Percentiles rank a stretch among this genome's conserved stretches.
Conservation (phyloP, 345 rosid genomes). For the Linum usitatissimum region DNA sequence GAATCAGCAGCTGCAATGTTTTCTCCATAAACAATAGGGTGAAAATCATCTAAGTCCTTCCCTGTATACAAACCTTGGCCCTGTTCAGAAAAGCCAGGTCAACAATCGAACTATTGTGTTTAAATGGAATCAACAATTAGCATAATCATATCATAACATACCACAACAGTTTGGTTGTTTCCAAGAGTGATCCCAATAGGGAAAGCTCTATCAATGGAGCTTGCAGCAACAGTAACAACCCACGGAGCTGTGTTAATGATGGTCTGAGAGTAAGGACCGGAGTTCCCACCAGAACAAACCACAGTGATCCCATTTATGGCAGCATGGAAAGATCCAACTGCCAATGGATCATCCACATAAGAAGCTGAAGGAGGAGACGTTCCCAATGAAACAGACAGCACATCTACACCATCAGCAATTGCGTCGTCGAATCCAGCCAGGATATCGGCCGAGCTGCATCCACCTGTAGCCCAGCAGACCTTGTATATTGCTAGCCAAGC, state of each 20-base stretch:
- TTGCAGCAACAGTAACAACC: slow-evolving; percentile 11
- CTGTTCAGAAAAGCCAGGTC: slow-evolving; percentile 19
- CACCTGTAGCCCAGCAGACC: slow-evolving; percentile 17
- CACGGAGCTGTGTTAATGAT: slow-evolving; percentile 18
- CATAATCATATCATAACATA: slow-evolving; percentile 1
- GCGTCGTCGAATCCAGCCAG: slow-evolving; percentile 18
- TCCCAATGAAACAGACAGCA: slow-evolving; percentile 16
- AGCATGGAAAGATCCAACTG: slow-evolving; percentile 17
- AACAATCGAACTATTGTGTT: too few relatives aligned
- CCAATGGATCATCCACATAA: slow-evolving; percentile 11
- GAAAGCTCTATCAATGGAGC: slow-evolving; percentile 15
- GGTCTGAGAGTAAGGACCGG: slow-evolving; percentile 15
- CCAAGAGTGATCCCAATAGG: slow-evolving; percentile 11
- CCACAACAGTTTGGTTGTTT: slow-evolving; percentile 25
- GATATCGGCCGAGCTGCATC: slow-evolving; percentile 17
- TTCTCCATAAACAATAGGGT: slow-evolving; percentile 38
- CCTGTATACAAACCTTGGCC: slow-evolving; percentile 39
- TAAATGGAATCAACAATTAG: too few relatives aligned
- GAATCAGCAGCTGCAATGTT: slow-evolving; percentile 27
- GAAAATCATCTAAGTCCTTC: slow-evolving; percentile 22
- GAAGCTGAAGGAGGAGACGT: slow-evolving; percentile 10
- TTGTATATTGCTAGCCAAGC: slow-evolving; percentile 17
- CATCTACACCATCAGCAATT: slow-evolving; percentile 11
- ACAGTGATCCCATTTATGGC: slow-evolving; percentile 11
- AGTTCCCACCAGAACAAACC: slow-evolving; percentile 16